Percentiles rank a stretch among this genome's conserved stretches.
phyloP scores from a whole-genome alignment of 2,329 filamentous ascomycete genomes.

The Neofusicoccum sp. region DNA sequence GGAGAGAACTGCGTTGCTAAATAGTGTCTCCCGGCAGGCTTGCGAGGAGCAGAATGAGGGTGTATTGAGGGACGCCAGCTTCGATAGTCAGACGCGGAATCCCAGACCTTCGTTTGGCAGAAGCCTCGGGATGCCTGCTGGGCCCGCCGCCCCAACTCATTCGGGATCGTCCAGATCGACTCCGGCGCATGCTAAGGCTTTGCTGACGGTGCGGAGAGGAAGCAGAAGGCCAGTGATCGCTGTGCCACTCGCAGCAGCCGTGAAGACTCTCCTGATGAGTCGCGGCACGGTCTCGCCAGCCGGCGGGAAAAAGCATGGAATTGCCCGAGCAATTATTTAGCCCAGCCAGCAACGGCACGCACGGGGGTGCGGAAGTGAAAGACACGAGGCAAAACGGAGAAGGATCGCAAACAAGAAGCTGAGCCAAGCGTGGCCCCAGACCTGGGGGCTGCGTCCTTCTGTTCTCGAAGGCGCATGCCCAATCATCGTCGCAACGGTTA shows the following conservation, averaged over 20 bases:
- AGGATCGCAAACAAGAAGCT: slow-evolving; percentile 17
- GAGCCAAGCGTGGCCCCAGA: slow-evolving; percentile 4
- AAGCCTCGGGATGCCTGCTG: not conserved
- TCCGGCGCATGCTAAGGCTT: not conserved
- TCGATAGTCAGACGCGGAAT: not conserved
- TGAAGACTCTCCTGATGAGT: slow-evolving; percentile 6
- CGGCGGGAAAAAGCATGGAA: not conserved
- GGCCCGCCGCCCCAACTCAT: not conserved
- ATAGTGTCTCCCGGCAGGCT: not conserved
- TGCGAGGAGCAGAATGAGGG: slow-evolving; percentile 1
- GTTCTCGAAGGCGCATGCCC: slow-evolving; percentile 2
- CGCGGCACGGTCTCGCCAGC: slow-evolving; percentile 5
- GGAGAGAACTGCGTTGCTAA: not conserved
- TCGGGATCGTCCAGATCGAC: not conserved
- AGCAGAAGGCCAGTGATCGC: not conserved
- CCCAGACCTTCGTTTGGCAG: not conserved
- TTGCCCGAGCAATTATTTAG: slow-evolving; percentile 9
- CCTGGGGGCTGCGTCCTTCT: not conserved
- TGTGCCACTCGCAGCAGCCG: not conserved
- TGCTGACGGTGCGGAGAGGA: not conserved
- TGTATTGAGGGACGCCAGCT: not conserved
- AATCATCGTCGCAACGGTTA: slow-evolving; percentile 16
- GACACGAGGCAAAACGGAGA: slow-evolving; percentile 14
- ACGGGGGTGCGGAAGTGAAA: slow-evolving; percentile 11
- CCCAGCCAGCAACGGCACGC: not conserved